Conservation (phyloP, 306 rosid species). For the Boehmeria nivea region DNA sequence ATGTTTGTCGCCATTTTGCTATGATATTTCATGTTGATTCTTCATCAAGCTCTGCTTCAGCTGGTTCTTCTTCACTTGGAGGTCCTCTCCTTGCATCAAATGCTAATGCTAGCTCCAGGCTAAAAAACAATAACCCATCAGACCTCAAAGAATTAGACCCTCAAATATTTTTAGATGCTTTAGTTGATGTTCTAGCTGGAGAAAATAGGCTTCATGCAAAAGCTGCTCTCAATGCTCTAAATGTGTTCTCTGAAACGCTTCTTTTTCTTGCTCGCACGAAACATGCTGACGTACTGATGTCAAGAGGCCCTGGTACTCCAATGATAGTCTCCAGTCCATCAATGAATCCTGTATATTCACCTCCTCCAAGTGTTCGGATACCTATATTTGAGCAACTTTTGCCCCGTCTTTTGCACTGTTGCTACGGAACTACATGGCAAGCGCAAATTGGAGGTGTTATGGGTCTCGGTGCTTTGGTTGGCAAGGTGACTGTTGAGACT, state of each 20-base stretch:
- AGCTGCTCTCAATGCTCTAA: constrained; percentile 89
- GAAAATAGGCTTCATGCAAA: constrained; percentile 90
- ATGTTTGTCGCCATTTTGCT: constrained; percentile 96
- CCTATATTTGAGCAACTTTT: constrained; percentile 91
- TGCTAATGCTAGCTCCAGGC: constrained; percentile 57
- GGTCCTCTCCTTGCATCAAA: constrained; percentile 55
- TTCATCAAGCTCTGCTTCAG: constrained; percentile 43
- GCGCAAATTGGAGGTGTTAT: constrained; percentile 97
- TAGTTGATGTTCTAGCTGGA: constrained; percentile 94
- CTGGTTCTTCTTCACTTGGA: constrained; percentile 39
- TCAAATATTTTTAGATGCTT: constrained; percentile 86
- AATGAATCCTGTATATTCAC: constrained; percentile 92
- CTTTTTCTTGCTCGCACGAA: constrained; percentile 88
- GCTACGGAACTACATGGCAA: constrained; percentile 97
- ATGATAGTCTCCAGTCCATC: constrained; percentile 99
- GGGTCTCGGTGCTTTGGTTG: constrained; percentile 98
- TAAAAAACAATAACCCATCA: constrained; percentile 56
- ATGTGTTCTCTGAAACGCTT: constrained; percentile 89
- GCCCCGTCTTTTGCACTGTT: constrained; percentile 96
- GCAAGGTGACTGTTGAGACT: constrained; percentile 95
- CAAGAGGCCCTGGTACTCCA: constrained; percentile 95
- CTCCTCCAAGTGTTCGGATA: constrained; percentile 96
- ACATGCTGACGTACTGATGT: constrained; percentile 79
- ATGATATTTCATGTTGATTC: constrained; percentile 78
- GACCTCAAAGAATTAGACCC: constrained; percentile 95